These are phyloP conservation scores for Penicillium sp. DNA, from an alignment of 2,329 filamentous ascomycete species.

Conservation along the genomic window DNA sequence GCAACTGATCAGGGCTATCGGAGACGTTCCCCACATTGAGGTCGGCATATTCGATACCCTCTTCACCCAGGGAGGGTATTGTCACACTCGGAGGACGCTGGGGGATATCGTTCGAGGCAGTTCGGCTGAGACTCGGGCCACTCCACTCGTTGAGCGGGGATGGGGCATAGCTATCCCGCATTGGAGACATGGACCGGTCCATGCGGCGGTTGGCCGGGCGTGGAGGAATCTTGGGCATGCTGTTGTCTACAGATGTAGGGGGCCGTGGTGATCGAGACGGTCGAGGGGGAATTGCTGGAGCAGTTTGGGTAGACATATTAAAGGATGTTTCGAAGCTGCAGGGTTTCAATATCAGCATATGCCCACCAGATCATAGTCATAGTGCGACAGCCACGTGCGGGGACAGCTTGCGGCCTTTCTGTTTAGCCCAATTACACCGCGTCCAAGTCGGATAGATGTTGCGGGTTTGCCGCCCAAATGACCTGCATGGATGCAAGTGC, in stretches of 20 bases:
- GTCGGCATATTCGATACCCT: slow-evolving; percentile 81
- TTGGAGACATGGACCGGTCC: slow-evolving; percentile 72
- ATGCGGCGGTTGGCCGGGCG: slow-evolving; percentile 62
- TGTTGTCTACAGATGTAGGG: slow-evolving; percentile 40
- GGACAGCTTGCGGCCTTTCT: slow-evolving; percentile 7
- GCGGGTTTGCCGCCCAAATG: slow-evolving; percentile 3
- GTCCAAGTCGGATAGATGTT: not conserved
- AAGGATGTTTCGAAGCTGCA: slow-evolving; percentile 14
- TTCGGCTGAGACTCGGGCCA: slow-evolving; percentile 34
- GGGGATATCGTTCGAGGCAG: slow-evolving; percentile 35
- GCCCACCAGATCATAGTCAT: slow-evolving; percentile 10
- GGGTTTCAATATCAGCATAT: slow-evolving; percentile 14
- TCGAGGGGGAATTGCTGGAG: slow-evolving; percentile 58
- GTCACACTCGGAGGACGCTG: slow-evolving; percentile 68
- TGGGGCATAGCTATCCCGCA: slow-evolving; percentile 71
- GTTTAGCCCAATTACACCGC: not conserved
- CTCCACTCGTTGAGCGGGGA: slow-evolving; percentile 75
- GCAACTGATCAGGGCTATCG: slow-evolving; percentile 45
- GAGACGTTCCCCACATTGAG: slow-evolving; percentile 44
- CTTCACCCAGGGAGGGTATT: slow-evolving; percentile 80
- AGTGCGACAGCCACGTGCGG: slow-evolving; percentile 9
- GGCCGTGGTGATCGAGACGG: slow-evolving; percentile 53
- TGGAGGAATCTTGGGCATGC: slow-evolving; percentile 67
- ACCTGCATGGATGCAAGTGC: slow-evolving; percentile 13
- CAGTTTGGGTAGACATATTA: slow-evolving; percentile 43